A percentile compares a stretch with the other conserved stretches of the same genome.
Conservation (phyloP, 1,284 basidiomycete genomes). For the Amylostereum chailletii region DNA sequence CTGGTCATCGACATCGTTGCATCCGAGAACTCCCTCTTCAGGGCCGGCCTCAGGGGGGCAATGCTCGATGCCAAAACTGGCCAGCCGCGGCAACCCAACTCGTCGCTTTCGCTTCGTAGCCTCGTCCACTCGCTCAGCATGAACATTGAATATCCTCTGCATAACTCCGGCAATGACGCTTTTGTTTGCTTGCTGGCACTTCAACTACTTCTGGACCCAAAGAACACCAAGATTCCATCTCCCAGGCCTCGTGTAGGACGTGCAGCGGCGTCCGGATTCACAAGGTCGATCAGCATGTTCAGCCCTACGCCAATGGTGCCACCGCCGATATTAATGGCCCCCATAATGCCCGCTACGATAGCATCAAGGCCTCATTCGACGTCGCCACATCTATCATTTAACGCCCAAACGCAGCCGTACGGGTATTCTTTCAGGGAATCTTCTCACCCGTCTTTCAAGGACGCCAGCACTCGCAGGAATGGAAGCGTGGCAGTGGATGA, state of each 20-base stretch:
- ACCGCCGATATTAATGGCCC: conserved; percentile 9
- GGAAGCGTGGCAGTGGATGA: conserved; percentile 6
- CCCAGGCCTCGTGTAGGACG: conserved; percentile 11
- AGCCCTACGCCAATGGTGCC: conserved; percentile 16
- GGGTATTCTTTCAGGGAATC: too few species aligned
- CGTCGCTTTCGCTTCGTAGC: conserved; percentile 45
- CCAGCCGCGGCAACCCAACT: conserved; percentile 35
- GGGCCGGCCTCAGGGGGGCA: conserved; percentile 40
- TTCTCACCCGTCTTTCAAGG: too few species aligned
- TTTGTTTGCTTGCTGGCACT: conserved; percentile 54
- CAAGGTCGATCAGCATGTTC: conserved; percentile 9
- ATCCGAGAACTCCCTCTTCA: conserved; percentile 54
- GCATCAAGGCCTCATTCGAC: conserved; percentile 8
- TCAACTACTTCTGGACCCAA: conserved; percentile 53
- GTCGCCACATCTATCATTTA: conserved; percentile 7
- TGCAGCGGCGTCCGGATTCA: conserved; percentile 12
- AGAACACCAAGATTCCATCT: conserved; percentile 20
- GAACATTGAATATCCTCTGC: conserved; percentile 33
- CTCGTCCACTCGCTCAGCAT: conserved; percentile 44
- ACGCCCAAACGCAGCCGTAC: too few species aligned
- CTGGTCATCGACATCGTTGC: conserved; percentile 60
- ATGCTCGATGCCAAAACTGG: conserved; percentile 53
- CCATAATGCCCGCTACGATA: conserved; percentile 1
- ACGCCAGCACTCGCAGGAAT: not conserved
- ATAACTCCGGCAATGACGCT: conserved; percentile 70